Evolutionary conservation across 768 basidiomycete species (phyloP).

Genomic region (Hirschioporus abietinus): DNA sequence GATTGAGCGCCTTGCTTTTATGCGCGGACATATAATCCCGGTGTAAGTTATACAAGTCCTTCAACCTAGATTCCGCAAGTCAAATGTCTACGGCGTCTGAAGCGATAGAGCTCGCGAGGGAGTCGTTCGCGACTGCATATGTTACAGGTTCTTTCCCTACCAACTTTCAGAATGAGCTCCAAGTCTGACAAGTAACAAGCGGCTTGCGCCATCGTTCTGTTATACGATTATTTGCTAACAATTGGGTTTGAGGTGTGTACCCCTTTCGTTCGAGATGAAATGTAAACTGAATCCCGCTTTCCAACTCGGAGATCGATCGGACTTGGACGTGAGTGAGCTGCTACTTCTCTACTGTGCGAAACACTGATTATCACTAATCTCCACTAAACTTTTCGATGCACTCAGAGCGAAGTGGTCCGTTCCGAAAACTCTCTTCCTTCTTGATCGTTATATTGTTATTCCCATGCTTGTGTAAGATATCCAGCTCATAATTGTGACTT

Average conservation of each 20-base stretch:
- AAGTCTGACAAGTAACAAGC: background rate
- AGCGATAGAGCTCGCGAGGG: background rate
- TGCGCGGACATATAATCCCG: no score
- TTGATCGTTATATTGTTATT: conserved; percentile 6
- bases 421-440: conserved; percentile 7
- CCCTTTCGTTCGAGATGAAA: no score
- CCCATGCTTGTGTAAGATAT: conserved; percentile 5
- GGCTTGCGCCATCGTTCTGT: background rate
- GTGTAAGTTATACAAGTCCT: no score
- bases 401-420: conserved; percentile 2
- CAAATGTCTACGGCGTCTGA: background rate
- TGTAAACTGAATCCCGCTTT: background rate
- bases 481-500: background rate
- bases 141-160: background rate
- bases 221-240: background rate
- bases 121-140: background rate
- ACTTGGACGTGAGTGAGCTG: background rate
- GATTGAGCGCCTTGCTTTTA: no score
- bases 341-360: background rate
- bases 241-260: background rate
- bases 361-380: background rate
- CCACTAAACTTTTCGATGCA: no score
- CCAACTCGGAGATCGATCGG: background rate
- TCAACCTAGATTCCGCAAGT: background rate
- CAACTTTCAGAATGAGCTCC: no score